Conservation (phyloP, 2,329 filamentous ascomycete genomes). For the Endothia cerciana region DNA sequence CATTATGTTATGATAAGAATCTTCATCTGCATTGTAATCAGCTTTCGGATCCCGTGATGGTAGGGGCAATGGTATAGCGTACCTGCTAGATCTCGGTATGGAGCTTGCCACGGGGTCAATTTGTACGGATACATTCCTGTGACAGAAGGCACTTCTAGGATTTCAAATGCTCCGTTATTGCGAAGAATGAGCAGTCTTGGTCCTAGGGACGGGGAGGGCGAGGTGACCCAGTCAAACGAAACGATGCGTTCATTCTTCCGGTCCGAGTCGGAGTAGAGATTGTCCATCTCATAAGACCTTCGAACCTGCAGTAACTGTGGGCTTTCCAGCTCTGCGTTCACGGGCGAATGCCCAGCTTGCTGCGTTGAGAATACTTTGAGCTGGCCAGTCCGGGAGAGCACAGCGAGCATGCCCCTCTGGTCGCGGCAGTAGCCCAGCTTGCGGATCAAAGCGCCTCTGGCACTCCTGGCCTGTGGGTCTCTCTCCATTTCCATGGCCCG, state of each 20-base stretch:
- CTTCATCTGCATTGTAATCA: slow-evolving; percentile 47
- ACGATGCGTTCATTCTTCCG: slow-evolving; percentile 64
- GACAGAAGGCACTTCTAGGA: slow-evolving; percentile 63
- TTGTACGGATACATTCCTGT: slow-evolving; percentile 63
- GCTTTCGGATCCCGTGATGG: slow-evolving; percentile 11
- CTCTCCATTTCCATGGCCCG: slow-evolving; percentile 60
- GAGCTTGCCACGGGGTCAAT: slow-evolving; percentile 63
- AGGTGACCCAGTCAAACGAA: slow-evolving; percentile 69
- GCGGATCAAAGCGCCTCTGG: slow-evolving; percentile 63
- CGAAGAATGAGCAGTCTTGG: slow-evolving; percentile 64
- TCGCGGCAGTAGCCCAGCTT: slow-evolving; percentile 67
- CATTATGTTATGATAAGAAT: slow-evolving; percentile 59
- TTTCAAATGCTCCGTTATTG: slow-evolving; percentile 64
- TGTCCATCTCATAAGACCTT: slow-evolving; percentile 65
- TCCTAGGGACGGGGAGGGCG: slow-evolving; percentile 57
- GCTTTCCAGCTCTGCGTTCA: slow-evolving; percentile 46
- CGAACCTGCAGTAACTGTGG: slow-evolving; percentile 64
- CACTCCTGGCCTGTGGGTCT: slow-evolving; percentile 48
- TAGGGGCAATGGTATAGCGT: slow-evolving; percentile 29
- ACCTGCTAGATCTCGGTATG: slow-evolving; percentile 61
- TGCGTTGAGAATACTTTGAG: slow-evolving; percentile 64
- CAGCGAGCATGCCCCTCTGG: slow-evolving; percentile 62
- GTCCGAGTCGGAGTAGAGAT: slow-evolving; percentile 55
- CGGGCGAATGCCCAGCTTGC: slow-evolving; percentile 52
- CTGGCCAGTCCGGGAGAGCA: slow-evolving; percentile 66